These are phyloP conservation scores for Lactarius akahatsu DNA, from an alignment of 768 basidiomycete species.

Conservation along the genomic window DNA sequence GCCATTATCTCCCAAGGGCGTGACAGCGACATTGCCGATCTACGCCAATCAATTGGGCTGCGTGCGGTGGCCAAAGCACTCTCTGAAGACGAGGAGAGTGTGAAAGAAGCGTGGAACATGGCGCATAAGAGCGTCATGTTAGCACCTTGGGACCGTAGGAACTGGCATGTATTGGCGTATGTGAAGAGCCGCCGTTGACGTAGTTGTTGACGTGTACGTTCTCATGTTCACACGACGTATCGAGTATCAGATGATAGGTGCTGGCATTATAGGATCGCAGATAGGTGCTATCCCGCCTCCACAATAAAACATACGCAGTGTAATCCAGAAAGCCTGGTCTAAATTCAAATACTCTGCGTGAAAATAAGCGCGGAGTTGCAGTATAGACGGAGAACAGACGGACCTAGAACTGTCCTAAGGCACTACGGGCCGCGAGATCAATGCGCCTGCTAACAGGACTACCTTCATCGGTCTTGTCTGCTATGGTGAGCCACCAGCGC, in stretches of 20 bases:
- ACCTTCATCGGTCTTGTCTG: slow-evolving; percentile 39
- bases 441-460: slow-evolving; percentile 50
- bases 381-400: background rate
- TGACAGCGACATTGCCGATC: slow-evolving; percentile 38
- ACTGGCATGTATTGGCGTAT: slow-evolving; percentile 64
- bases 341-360: background rate
- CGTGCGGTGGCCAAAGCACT: slow-evolving; percentile 46
- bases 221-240: background rate
- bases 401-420: slow-evolving; percentile 30
- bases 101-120: slow-evolving; percentile 40
- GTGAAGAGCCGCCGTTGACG: slow-evolving; percentile 33
- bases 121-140: slow-evolving; percentile 68
- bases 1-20: slow-evolving; percentile 44
- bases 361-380: background rate
- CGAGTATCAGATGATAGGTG: slow-evolving; percentile 10
- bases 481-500: slow-evolving; percentile 62
- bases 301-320: slow-evolving; percentile 4
- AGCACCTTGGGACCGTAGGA: slow-evolving; percentile 48
- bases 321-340: background rate
- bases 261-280: slow-evolving; percentile 18
- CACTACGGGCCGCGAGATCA: slow-evolving; percentile 45
- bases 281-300: slow-evolving; percentile 22
- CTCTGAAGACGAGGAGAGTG: slow-evolving; percentile 20
- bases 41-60: slow-evolving; percentile 47
- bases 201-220: background rate